These are phyloP conservation scores for Nyssa sinensis DNA, from an alignment of 148 eudicot species.

Conservation along the genomic window DNA sequence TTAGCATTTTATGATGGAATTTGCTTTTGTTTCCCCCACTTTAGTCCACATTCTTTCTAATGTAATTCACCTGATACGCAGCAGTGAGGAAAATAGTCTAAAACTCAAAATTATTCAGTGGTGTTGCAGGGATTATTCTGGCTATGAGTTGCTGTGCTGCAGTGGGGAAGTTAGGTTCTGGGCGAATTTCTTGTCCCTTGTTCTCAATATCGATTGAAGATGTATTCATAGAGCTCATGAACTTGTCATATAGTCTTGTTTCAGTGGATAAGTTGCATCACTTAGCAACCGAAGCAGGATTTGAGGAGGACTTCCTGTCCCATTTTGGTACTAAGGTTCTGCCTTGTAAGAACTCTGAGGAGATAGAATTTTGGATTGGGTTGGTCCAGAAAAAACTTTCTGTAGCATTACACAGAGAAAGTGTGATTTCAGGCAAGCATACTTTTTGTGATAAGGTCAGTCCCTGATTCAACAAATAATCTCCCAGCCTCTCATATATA, in stretches of 20 bases:
- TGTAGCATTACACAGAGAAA: constrained; percentile 42
- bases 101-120: constrained; percentile 32
- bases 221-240: constrained; percentile 33
- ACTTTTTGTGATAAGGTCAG: constrained; percentile 35
- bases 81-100: constrained; percentile 3
- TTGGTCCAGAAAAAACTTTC: constrained; percentile 38
- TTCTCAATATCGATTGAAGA: constrained; percentile 26
- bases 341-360: constrained; percentile 38
- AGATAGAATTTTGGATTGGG: constrained; percentile 52
- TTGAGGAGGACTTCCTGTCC: constrained; percentile 39
- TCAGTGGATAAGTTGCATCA: constrained; percentile 39
- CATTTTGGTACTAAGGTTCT: constrained; percentile 48
- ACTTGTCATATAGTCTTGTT: constrained; percentile 29
- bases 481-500: not conserved
- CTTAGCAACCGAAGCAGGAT: constrained; percentile 48
- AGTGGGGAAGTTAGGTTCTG: constrained; percentile 33
- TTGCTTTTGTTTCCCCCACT: not conserved
- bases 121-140: constrained; percentile 48
- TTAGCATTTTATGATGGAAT: not conserved
- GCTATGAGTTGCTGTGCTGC: constrained; percentile 52
- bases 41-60: not conserved
- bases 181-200: constrained; percentile 24
- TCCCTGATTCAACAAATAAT: not conserved
- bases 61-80: not conserved
- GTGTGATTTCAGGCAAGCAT: constrained; percentile 32